A percentile compares a stretch with the other conserved stretches of the same genome.
phyloP scores from a whole-genome alignment of 352 stramenopile genomes.

The Phytophthora podocarpi region DNA sequence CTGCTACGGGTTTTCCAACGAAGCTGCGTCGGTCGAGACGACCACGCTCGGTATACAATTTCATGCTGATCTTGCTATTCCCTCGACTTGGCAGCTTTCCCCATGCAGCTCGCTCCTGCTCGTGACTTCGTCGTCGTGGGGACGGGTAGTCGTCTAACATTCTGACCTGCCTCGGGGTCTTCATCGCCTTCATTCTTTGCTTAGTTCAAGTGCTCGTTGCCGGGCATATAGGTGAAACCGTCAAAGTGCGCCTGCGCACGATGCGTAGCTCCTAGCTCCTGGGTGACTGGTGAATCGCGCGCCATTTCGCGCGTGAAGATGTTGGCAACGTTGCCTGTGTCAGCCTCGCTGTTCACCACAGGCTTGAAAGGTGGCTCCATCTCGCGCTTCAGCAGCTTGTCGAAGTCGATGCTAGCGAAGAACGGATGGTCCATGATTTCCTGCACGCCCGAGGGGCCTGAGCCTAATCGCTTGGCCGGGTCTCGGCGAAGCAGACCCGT shows the following conservation, averaged over 20 bases:
- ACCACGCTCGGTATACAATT: constrained; percentile 16
- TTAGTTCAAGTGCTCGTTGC: constrained; percentile 59
- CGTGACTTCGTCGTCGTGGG: constrained; percentile 26
- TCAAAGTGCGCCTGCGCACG: constrained; percentile 90
- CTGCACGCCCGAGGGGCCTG: constrained; percentile 78
- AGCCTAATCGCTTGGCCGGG: constrained; percentile 82
- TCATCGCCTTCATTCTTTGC: constrained; percentile 21
- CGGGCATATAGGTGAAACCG: constrained; percentile 93
- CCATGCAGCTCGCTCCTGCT: constrained; percentile 22
- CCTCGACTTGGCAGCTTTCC: constrained; percentile 33
- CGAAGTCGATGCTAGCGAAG: constrained; percentile 88
- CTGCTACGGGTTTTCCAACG: constrained; percentile 27
- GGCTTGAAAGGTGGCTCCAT: constrained; percentile 90
- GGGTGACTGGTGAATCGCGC: constrained; percentile 88
- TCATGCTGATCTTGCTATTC: constrained; percentile 19
- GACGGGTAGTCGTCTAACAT: constrained; percentile 39
- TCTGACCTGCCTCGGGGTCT: constrained; percentile 10
- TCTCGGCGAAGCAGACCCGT: constrained; percentile 81
- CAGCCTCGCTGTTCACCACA: constrained; percentile 80
- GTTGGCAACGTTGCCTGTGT: constrained; percentile 88
- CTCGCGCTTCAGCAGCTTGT: constrained; percentile 80
- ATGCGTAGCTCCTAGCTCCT: constrained; percentile 84
- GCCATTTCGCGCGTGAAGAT: constrained; percentile 87
- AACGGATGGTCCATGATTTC: constrained; percentile 92
- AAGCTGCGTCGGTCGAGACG: constrained; percentile 22